Evolutionary conservation across 78 protist genomes (phyloP), one percentile per base, ranked within the genome.

Genomic region (Tieghemostelium lacteum): DNA sequence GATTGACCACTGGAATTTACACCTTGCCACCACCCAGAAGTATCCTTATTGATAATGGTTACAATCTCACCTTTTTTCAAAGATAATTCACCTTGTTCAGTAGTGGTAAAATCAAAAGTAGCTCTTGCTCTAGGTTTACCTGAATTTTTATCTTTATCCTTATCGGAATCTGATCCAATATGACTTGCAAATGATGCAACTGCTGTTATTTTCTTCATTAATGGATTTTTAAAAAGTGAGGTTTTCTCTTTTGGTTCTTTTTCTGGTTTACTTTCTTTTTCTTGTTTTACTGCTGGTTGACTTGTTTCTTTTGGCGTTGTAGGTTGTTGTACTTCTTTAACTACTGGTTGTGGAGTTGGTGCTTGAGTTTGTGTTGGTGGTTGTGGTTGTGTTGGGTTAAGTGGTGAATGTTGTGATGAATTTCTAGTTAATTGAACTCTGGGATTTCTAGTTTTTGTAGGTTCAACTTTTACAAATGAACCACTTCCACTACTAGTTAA

Each of bases 21-120:
- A 37, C 93, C 93, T 73, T 87, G 85, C 93, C 93, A 87, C 93
- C 93, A 87, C 17, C 78, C 78, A 16, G 75, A 34, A 14, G 62
- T 0, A 74, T 87, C 93, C 26, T 87, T 76, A 22, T 63, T 22
- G 3, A 40, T 6, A 34, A 87, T 61, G 1, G 61, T 34, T 26
- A 87, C 49, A 14, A 64, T 87, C 7, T 87, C 93, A n/a, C 93
- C 93, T 22, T 42, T 58, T 31, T 62, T 87, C 45, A 87, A 36
- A 34, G 40, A 12, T 28, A 87, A 63, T 40, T 87, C 93, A 28
- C 72, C 67, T 39, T 73, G 77, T 49, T 87, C 64, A 16, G 73
- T 72, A 8, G 75, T 78, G 26, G 64, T 76, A 37, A 78, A 78
- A 31, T 78, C 88, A 39, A 39, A 78, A 24, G 66, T 0, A 37